Evolutionary conservation across 768 basidiomycete species (phyloP).

Genomic region (Kwoniella dendrophila): DNA sequence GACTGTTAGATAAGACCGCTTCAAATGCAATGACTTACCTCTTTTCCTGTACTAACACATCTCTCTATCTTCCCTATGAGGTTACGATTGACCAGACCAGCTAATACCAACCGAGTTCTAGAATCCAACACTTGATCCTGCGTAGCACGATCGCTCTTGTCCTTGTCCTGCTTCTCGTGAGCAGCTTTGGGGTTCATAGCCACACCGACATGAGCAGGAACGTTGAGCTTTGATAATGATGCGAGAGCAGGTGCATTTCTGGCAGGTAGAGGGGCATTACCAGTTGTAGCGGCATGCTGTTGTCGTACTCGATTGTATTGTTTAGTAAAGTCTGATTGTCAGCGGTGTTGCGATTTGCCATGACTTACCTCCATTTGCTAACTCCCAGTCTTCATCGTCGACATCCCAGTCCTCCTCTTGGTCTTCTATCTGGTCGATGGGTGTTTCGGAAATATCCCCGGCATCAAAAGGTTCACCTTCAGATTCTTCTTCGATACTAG

Average conservation of each 20-base stretch:
- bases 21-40: constrained; percentile 62
- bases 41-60: constrained; percentile 97
- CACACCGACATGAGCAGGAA: constrained; percentile 63
- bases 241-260: constrained; percentile 62
- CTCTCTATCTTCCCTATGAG: constrained; percentile 89
- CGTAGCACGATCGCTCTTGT: constrained; percentile 95
- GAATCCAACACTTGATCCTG: constrained; percentile 96
- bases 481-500: constrained; percentile 35
- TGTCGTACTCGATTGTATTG: constrained; percentile 94
- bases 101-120: constrained; percentile 87
- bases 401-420: constrained; percentile 45
- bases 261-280: constrained; percentile 30
- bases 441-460: not conserved
- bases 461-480: constrained; percentile 21
- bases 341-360: constrained; percentile 5
- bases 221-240: constrained; percentile 58
- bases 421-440: constrained; percentile 6
- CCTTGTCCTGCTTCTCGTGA: constrained; percentile 85
- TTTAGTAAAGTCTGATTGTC: constrained; percentile 85
- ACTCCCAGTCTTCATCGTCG: constrained; percentile 57
- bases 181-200: constrained; percentile 82
- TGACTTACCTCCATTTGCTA: constrained; percentile 54
- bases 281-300: constrained; percentile 67
- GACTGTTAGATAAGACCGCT: not conserved
- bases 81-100: constrained; percentile 92